phyloP scores from a whole-genome alignment of 768 basidiomycete genomes.

The Xerocomellus amylosporus region DNA sequence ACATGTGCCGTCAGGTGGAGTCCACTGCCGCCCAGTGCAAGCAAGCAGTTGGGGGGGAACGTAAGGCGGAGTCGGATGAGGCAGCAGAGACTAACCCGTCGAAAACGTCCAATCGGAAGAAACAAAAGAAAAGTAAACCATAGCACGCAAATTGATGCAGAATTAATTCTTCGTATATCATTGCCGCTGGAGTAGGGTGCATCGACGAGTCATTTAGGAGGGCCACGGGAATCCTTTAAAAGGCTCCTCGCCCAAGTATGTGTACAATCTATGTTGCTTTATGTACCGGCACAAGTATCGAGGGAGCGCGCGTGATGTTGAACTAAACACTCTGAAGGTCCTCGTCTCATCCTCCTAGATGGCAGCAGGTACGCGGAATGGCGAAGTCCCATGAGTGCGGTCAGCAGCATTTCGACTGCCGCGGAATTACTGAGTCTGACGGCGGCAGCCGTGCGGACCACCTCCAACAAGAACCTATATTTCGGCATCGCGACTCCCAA shows the following conservation, averaged over 20 bases:
- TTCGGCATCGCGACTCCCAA: too few relatives aligned
- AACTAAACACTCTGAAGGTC: too few relatives aligned
- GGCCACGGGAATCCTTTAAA: not conserved
- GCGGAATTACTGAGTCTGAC: too few relatives aligned
- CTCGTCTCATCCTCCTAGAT: too few relatives aligned
- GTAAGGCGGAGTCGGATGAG: constrained; percentile 37
- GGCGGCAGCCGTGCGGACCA: too few relatives aligned
- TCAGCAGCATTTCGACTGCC: too few relatives aligned
- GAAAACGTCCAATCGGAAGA: constrained; percentile 45
- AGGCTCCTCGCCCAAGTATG: not conserved
- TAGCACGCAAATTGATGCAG: constrained; percentile 6
- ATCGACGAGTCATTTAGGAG: not conserved
- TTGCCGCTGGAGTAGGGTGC: not conserved
- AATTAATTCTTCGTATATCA: not conserved
- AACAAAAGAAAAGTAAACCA: constrained; percentile 39
- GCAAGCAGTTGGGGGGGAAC: constrained; percentile 28
- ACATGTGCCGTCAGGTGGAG: constrained; percentile 64
- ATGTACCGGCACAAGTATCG: not conserved
- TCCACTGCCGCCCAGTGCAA: constrained; percentile 14
- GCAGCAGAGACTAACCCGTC: constrained; percentile 26
- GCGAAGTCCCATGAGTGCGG: too few relatives aligned
- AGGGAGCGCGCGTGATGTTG: too few relatives aligned
- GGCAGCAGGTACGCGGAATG: too few relatives aligned
- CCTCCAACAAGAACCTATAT: too few relatives aligned
- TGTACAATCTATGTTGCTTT: not conserved